These are phyloP conservation scores for Botrytis elliptica DNA, from an alignment of 2,329 filamentous ascomycete genomes.

Conservation along the genomic window DNA sequence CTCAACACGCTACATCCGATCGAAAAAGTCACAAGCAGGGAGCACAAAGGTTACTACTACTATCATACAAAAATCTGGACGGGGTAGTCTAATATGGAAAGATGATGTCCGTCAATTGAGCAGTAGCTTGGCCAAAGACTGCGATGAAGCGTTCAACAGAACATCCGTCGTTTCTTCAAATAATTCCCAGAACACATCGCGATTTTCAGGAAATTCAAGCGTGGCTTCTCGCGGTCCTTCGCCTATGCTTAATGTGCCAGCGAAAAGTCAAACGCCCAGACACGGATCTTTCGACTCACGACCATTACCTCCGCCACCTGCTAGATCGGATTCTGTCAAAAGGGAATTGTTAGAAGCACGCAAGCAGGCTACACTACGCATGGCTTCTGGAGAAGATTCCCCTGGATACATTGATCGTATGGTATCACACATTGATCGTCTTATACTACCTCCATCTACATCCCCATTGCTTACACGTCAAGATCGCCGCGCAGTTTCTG, in stretches of 20 bases:
- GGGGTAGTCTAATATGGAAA: slow-evolving; percentile 48
- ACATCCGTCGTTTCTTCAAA: slow-evolving; percentile 45
- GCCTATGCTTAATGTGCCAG: neutral
- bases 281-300: slow-evolving; percentile 30
- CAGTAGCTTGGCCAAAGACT: slow-evolving; percentile 80
- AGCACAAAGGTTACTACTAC: slow-evolving; percentile 21
- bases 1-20: slow-evolving; percentile 36
- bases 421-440: slow-evolving; percentile 57
- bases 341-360: slow-evolving; percentile 36
- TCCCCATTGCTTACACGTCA: slow-evolving; percentile 15
- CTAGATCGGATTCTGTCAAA: slow-evolving; percentile 35
- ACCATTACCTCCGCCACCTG: slow-evolving; percentile 38
- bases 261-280: slow-evolving; percentile 21
- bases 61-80: slow-evolving; percentile 25
- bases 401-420: slow-evolving; percentile 55
- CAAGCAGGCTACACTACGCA: slow-evolving; percentile 35
- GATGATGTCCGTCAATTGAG: slow-evolving; percentile 84
- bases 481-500: slow-evolving; percentile 47
- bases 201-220: slow-evolving; percentile 14
- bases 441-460: slow-evolving; percentile 47
- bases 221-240: slow-evolving; percentile 13
- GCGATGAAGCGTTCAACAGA: slow-evolving; percentile 88
- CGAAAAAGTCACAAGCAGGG: slow-evolving; percentile 30
- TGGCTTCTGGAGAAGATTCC: slow-evolving; percentile 37
- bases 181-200: slow-evolving; percentile 9